Evolutionary conservation across 495 filamentous ascomycete species (phyloP), one percentile per base, ranked within the genome.

Genomic region (Neurospora sublineolata): DNA sequence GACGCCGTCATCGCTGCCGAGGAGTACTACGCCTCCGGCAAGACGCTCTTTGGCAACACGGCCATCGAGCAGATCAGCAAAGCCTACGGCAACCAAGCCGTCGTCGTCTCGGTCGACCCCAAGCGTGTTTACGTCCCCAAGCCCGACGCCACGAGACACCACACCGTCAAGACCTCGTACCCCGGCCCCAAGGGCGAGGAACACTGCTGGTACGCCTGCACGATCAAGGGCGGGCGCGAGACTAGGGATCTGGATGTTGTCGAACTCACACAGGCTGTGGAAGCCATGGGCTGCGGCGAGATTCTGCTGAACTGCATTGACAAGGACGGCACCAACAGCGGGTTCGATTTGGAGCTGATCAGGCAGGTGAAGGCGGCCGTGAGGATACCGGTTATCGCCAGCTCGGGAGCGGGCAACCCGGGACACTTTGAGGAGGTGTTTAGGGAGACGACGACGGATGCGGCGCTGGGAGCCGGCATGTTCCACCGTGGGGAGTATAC

Each of bases 201-300:
- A 68, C 92, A 88, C 81, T 97, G 93, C 83, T 99, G 95, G 95
- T 99, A 98, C 75, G 94, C 97, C 70, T 97, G 94, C 81, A 99
- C 95, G 14, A 92, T 96, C 79, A 97, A 94, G 85, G 95, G 95
- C 27, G 95, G 95, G 4, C 87, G 95, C 42, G 95, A 99, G 82
- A 92, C 90, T 10, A 86, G 93, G 23, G 94, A 98, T 76, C 83
- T 99, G 68, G 94, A 97, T 80, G 95, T 97, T 11, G 87, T 91
- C 9, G 91, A 98, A 79, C 85, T 99, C 2, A 91, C 91, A 7
- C 86, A 86, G 74, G 95, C 95, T 9, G 96, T 98, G 20, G 94
- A 98, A 82, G 93, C 93, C 3, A 95, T 99, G 93, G 95, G 95
- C 12, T 89, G 93, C 2, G 95, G 95, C 23, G 95, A 99, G 83